phyloP scores from a whole-genome alignment of 1,284 basidiomycete species.

The Abortiporus biennis region DNA sequence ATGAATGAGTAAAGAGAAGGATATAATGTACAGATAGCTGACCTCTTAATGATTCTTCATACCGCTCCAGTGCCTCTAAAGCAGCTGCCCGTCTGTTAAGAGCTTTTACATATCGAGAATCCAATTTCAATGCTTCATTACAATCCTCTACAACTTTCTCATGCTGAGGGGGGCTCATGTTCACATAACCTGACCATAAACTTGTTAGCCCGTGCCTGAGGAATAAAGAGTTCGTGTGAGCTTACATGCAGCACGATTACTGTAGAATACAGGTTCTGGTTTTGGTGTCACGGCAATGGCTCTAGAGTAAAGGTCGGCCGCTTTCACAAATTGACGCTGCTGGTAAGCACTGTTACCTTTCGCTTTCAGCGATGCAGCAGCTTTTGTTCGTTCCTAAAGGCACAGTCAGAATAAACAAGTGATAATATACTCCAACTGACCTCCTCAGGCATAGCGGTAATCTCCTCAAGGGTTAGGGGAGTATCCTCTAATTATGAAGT shows the following conservation, averaged over 20 bases:
- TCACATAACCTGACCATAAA: slow-evolving; percentile 71
- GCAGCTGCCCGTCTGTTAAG: slow-evolving; percentile 90
- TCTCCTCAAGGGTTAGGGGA: slow-evolving; percentile 45
- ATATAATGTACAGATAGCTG: slow-evolving; percentile 16
- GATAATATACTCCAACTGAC: slow-evolving; percentile 23
- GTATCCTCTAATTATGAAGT: slow-evolving; percentile 3
- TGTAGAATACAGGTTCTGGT: slow-evolving; percentile 93
- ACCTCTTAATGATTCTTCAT: slow-evolving; percentile 79
- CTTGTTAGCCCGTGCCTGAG: slow-evolving; percentile 1
- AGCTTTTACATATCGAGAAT: slow-evolving; percentile 90
- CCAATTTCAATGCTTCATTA: slow-evolving; percentile 82
- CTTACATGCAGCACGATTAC: slow-evolving; percentile 95
- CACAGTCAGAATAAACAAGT: background rate
- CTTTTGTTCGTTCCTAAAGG: slow-evolving; percentile 63
- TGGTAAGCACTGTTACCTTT: slow-evolving; percentile 90
- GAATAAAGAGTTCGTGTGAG: slow-evolving; percentile 7
- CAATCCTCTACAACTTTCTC: slow-evolving; percentile 90
- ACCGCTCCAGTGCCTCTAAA: slow-evolving; percentile 72
- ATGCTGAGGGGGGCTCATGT: slow-evolving; percentile 80
- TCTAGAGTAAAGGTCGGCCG: slow-evolving; percentile 84
- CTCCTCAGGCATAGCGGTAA: slow-evolving; percentile 50
- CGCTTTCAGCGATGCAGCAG: slow-evolving; percentile 81
- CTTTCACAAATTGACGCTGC: slow-evolving; percentile 69
- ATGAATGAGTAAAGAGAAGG: no score
- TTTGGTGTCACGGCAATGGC: slow-evolving; percentile 84